A percentile compares a stretch with the other conserved stretches of the same genome.
Conservation (phyloP, 495 filamentous ascomycete genomes). For the Cercophora newfieldiana region DNA sequence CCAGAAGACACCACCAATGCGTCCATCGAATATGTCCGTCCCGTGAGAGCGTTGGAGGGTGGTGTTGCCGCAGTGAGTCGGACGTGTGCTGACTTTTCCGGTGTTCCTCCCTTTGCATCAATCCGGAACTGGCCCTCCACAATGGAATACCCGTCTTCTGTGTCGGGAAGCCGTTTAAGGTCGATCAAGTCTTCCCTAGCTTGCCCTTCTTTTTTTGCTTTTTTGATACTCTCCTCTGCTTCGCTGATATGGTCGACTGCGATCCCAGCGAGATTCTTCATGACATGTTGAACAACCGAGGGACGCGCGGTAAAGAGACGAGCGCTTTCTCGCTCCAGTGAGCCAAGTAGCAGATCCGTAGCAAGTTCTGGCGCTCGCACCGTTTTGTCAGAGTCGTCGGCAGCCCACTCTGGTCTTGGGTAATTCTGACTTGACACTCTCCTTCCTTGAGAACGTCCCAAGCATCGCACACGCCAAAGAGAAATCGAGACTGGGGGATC, state of each 20-base stretch:
- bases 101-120: conserved; percentile 38
- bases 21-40: conserved; percentile 39
- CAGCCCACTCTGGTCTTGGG: conserved; percentile 42
- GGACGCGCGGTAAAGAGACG: conserved; percentile 40
- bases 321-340: conserved; percentile 40
- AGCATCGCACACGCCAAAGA: conserved; percentile 54
- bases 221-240: conserved; percentile 44
- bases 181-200: conserved; percentile 33
- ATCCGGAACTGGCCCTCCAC: conserved; percentile 43
- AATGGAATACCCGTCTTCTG: conserved; percentile 23
- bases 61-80: conserved; percentile 39
- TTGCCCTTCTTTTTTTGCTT: conserved; percentile 36
- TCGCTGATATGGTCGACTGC: conserved; percentile 54
- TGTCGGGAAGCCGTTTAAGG: conserved; percentile 25
- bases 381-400: conserved; percentile 40
- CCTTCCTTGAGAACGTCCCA: conserved; percentile 47
- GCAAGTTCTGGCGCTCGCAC: conserved; percentile 43
- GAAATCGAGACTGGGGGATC: conserved; percentile 45
- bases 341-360: conserved; percentile 46
- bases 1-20: conserved; percentile 40
- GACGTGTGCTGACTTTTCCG: conserved; percentile 42
- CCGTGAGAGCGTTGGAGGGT: conserved; percentile 37
- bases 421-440: conserved; percentile 48
- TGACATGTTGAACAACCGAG: conserved; percentile 34
- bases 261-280: conserved; percentile 44